Percentiles rank a stretch among this genome's conserved stretches.
These are phyloP conservation scores for Entrophospora sp. DNA, from an alignment of 192 early-diverging fungal species.

Conservation along the genomic window DNA sequence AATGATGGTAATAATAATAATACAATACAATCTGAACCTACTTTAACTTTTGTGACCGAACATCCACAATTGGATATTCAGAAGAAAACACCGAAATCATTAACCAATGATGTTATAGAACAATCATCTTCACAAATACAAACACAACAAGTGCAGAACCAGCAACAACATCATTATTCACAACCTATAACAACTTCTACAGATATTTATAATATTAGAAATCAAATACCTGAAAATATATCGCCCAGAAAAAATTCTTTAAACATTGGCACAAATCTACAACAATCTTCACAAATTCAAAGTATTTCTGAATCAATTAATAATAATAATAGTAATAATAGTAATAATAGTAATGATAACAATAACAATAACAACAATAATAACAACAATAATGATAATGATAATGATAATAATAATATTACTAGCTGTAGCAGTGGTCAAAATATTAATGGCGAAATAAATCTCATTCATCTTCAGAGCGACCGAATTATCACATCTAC, in stretches of 20 bases:
- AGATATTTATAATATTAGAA: too few relatives aligned
- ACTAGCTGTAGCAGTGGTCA: neutral
- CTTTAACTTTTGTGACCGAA: slow-evolving; percentile 6
- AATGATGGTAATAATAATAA: too few relatives aligned
- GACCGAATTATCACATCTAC: too few relatives aligned
- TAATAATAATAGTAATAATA: neutral
- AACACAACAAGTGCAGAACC: too few relatives aligned
- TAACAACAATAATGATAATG: neutral
- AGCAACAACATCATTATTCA: too few relatives aligned
- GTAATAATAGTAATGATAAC: neutral
- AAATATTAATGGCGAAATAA: neutral
- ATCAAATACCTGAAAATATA: too few relatives aligned
- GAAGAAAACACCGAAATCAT: neutral
- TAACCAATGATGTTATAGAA: neutral
- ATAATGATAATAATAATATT: too few relatives aligned
- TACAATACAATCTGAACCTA: neutral
- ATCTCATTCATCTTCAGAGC: too few relatives aligned
- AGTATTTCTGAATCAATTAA: neutral
- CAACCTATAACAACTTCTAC: too few relatives aligned
- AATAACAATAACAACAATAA: neutral
- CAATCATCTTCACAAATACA: neutral
- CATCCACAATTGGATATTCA: slow-evolving; percentile 4
- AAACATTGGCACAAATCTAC: too few relatives aligned
- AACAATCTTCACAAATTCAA: neutral
- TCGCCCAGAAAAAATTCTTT: too few relatives aligned